phyloP scores from a whole-genome alignment of 2,329 filamentous ascomycete genomes.

The Botrytis squamosa region DNA sequence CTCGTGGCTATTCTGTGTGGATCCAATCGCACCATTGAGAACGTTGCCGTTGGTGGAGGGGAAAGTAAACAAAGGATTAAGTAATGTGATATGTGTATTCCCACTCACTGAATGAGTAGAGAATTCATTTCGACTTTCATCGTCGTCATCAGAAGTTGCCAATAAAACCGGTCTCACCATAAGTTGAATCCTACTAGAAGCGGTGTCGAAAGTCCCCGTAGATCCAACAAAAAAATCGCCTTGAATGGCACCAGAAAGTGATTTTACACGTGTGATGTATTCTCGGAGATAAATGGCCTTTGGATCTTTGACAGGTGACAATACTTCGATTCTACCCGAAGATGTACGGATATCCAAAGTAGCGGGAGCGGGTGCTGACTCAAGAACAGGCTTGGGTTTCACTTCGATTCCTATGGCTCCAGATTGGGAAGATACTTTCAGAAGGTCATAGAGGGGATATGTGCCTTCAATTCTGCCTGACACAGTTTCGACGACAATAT shows the following conservation, averaged over 20 bases:
- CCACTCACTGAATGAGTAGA: slow-evolving; percentile 34
- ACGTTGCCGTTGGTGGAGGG: background rate
- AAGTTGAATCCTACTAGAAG: slow-evolving; percentile 30
- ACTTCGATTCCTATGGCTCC: slow-evolving; percentile 31
- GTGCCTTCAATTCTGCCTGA: slow-evolving; percentile 34
- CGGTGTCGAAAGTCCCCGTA: slow-evolving; percentile 27
- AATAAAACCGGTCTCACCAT: slow-evolving; percentile 32
- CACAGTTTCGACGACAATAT: slow-evolving; percentile 33
- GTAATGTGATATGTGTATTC: slow-evolving; percentile 27
- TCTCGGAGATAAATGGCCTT: slow-evolving; percentile 31
- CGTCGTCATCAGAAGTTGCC: slow-evolving; percentile 10
- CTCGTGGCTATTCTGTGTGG: background rate
- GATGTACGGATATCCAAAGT: slow-evolving; percentile 31
- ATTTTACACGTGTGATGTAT: slow-evolving; percentile 35
- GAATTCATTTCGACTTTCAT: slow-evolving; percentile 25
- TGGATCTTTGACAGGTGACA: slow-evolving; percentile 24
- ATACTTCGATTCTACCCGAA: slow-evolving; percentile 32
- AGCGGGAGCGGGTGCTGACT: slow-evolving; percentile 32
- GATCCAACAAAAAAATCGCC: slow-evolving; percentile 36
- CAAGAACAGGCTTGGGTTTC: slow-evolving; percentile 28
- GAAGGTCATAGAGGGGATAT: slow-evolving; percentile 36
- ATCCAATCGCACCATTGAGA: background rate
- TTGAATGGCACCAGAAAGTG: slow-evolving; percentile 31
- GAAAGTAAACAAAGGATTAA: slow-evolving; percentile 27
- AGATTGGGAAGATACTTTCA: slow-evolving; percentile 31